These are phyloP conservation scores for Eremochloa ophiuroides DNA, from an alignment of 176 grass and related monocot genomes.

Conservation along the genomic window DNA sequence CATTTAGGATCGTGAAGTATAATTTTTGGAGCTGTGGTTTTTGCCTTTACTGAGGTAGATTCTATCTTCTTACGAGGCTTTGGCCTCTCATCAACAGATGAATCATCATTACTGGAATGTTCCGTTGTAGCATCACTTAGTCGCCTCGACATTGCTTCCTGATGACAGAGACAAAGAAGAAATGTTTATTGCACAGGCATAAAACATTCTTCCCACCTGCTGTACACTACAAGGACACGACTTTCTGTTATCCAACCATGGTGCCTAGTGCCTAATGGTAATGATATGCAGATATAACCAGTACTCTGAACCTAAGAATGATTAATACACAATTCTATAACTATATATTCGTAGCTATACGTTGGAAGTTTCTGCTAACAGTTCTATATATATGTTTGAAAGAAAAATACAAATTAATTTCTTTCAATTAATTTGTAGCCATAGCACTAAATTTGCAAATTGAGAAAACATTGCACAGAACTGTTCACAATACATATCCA, in stretches of 20 bases:
- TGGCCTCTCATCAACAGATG: constrained; percentile 49
- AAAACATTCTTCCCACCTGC: not conserved
- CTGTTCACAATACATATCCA: not conserved
- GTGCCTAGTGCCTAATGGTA: too few species aligned
- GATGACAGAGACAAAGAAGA: constrained; percentile 10
- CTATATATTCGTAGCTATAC: not conserved
- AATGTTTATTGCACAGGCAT: not conserved
- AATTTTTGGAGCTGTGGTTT: constrained; percentile 19
- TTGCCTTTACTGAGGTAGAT: constrained; percentile 40
- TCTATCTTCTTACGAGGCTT: constrained; percentile 56
- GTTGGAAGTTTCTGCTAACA: not conserved
- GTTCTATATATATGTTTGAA: too few species aligned
- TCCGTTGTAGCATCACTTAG: constrained; percentile 55
- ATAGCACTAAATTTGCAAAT: not conserved
- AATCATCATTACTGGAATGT: constrained; percentile 43
- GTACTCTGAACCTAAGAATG: not conserved
- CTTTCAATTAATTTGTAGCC: not conserved
- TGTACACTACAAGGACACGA: not conserved
- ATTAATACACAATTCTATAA: not conserved
- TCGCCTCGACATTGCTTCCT: constrained; percentile 65
- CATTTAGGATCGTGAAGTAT: constrained; percentile 77
- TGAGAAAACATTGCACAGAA: not conserved
- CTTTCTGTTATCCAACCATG: not conserved
- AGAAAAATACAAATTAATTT: too few species aligned
- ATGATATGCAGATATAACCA: not conserved